phyloP scores from a whole-genome alignment of 1,139 yeast genomes.

The Hemisphaericaspora subhashii region DNA sequence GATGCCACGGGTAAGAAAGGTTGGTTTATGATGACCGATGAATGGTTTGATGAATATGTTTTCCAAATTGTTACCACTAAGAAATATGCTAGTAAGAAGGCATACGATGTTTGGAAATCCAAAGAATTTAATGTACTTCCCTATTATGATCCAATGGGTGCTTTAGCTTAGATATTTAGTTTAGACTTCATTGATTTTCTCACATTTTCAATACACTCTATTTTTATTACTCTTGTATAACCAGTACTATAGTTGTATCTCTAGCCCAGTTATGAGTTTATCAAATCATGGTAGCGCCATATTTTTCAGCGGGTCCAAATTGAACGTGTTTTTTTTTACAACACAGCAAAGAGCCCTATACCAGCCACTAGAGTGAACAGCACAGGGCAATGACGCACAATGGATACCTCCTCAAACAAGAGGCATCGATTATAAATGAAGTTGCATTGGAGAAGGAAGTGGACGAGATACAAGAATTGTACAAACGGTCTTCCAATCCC shows the following conservation, averaged over 20 bases:
- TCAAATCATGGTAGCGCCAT: too few relatives aligned
- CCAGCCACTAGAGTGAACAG: background rate
- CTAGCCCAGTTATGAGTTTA: too few relatives aligned
- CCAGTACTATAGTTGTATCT: too few relatives aligned
- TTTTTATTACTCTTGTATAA: too few relatives aligned
- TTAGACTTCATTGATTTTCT: too few relatives aligned
- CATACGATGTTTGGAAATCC: slow-evolving; percentile 48
- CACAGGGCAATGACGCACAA: background rate
- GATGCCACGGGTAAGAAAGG: slow-evolving; percentile 72
- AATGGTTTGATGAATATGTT: slow-evolving; percentile 79
- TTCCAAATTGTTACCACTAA: slow-evolving; percentile 75
- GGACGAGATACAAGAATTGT: slow-evolving; percentile 9
- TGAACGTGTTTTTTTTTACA: background rate
- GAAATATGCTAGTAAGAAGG: slow-evolving; percentile 46
- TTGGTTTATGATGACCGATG: slow-evolving; percentile 76
- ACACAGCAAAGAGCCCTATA: background rate
- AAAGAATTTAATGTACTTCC: slow-evolving; percentile 62
- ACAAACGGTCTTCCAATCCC: slow-evolving; percentile 14
- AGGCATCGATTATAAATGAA: slow-evolving; percentile 5
- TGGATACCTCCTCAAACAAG: slow-evolving; percentile 1
- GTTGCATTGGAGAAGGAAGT: slow-evolving; percentile 9
- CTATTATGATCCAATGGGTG: slow-evolving; percentile 87
- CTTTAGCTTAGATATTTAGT: slow-evolving; percentile 51
- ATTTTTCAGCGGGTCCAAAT: too few relatives aligned
- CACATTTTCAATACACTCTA: too few relatives aligned